These are phyloP conservation scores for Fimicolochytrium jonesii DNA, from an alignment of 192 early-diverging fungal genomes.

Conservation along the genomic window DNA sequence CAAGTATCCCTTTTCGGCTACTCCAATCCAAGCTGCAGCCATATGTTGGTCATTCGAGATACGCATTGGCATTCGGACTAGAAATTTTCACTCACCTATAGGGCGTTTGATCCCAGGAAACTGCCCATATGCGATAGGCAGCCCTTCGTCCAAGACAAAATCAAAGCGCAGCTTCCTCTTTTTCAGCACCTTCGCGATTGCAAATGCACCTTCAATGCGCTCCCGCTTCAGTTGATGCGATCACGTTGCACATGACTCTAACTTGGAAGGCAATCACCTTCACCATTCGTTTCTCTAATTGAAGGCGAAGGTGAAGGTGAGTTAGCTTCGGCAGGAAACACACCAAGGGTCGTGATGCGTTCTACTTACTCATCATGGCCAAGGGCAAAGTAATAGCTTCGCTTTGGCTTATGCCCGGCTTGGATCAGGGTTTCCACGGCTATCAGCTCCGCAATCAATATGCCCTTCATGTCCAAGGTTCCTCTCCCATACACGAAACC, in stretches of 20 bases:
- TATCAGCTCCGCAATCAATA: constrained; percentile 36
- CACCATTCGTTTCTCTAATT: background rate
- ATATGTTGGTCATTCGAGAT: background rate
- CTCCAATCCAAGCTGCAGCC: constrained; percentile 28
- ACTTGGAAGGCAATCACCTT: too few species aligned
- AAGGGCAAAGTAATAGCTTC: constrained; percentile 36
- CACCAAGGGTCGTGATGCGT: too few species aligned
- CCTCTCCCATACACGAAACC: constrained; percentile 39
- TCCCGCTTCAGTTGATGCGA: too few species aligned
- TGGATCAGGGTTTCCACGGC: constrained; percentile 39
- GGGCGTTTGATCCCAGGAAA: constrained; percentile 17
- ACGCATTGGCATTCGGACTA: background rate
- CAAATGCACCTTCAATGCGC: constrained; percentile 26
- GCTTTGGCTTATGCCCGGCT: constrained; percentile 33
- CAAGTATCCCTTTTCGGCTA: constrained; percentile 40
- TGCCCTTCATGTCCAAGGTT: constrained; percentile 38
- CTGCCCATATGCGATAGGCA: constrained; percentile 32
- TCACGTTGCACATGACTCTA: too few species aligned
- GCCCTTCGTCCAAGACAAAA: constrained; percentile 41
- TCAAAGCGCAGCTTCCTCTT: constrained; percentile 24
- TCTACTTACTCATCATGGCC: constrained; percentile 45
- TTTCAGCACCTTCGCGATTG: constrained; percentile 27
- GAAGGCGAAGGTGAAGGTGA: background rate
- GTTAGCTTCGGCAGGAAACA: too few species aligned
- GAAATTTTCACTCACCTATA: too few species aligned